Evolutionary conservation across 768 basidiomycete genomes (phyloP).

Genomic region (Kwoniella sp.): DNA sequence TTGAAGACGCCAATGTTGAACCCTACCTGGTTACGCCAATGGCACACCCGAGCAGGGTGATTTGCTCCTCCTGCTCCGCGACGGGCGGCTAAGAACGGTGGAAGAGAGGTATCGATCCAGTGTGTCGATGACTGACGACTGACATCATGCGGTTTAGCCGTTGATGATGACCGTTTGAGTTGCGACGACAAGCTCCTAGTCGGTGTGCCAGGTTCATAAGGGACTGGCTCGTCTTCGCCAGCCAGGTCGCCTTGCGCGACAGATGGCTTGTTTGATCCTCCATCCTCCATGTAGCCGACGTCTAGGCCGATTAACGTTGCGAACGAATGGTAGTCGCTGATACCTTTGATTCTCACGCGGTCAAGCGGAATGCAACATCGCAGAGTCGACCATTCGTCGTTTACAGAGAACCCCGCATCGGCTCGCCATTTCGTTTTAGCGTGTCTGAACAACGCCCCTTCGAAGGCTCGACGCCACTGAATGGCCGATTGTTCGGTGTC

Average conservation of each 20-base stretch:
- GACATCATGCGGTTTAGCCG: neutral
- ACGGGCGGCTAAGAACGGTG: slow-evolving; percentile 10
- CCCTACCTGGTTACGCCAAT: slow-evolving; percentile 16
- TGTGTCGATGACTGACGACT: neutral
- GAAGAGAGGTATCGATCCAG: slow-evolving; percentile 19
- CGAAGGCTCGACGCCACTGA: slow-evolving; percentile 50
- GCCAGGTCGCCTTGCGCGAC: slow-evolving; percentile 8
- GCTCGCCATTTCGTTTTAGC: slow-evolving; percentile 35
- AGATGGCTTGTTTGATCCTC: neutral
- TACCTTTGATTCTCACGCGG: slow-evolving; percentile 39
- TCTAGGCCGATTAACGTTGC: slow-evolving; percentile 49
- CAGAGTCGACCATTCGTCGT: slow-evolving; percentile 53
- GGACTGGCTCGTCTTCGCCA: neutral
- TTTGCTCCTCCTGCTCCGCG: neutral
- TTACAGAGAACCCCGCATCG: neutral
- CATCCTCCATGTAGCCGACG: slow-evolving; percentile 21
- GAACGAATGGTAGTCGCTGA: slow-evolving; percentile 52
- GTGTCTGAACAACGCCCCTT: slow-evolving; percentile 48
- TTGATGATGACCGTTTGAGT: neutral
- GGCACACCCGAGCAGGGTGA: slow-evolving; percentile 1
- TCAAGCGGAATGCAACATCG: slow-evolving; percentile 52
- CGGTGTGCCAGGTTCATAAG: slow-evolving; percentile 5
- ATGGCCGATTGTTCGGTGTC: slow-evolving; percentile 60
- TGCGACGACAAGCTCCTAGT: neutral
- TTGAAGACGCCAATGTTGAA: slow-evolving; percentile 53